phyloP scores from a whole-genome alignment of 306 rosid genomes.

The Cucurbita moschata region DNA sequence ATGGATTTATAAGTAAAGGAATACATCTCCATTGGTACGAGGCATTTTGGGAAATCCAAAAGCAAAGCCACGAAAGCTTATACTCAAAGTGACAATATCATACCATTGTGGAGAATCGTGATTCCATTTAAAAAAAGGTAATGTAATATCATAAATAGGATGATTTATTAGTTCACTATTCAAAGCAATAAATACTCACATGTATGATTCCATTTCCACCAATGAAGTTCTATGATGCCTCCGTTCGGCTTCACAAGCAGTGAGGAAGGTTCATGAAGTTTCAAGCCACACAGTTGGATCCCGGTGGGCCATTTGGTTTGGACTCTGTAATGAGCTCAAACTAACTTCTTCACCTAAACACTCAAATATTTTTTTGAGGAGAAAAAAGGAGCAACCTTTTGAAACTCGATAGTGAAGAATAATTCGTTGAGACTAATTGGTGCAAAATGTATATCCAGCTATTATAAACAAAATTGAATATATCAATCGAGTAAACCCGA shows the following conservation, averaged over 20 bases:
- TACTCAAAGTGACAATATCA: no score
- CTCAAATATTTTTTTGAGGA: background rate
- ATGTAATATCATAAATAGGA: background rate
- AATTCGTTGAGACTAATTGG: background rate
- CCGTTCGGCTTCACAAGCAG: background rate
- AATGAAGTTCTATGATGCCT: background rate
- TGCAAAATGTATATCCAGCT: background rate
- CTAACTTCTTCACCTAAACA: background rate
- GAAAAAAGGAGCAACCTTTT: background rate
- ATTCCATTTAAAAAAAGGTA: background rate
- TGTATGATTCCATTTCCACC: background rate
- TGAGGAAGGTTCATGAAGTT: background rate
- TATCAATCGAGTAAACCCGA: background rate
- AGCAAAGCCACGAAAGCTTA: no score
- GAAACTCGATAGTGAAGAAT: background rate
- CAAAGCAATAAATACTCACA: background rate
- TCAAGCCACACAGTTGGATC: background rate
- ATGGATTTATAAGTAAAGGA: no score
- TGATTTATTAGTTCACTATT: background rate
- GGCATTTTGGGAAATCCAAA: no score
- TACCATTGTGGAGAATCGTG: no score
- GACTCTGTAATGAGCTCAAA: background rate
- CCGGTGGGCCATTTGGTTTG: background rate
- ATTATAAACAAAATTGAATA: background rate
- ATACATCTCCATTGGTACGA: no score